These are phyloP conservation scores for Nectriaceae sp. DNA, from an alignment of 2,329 filamentous ascomycete species.

Conservation along the genomic window DNA sequence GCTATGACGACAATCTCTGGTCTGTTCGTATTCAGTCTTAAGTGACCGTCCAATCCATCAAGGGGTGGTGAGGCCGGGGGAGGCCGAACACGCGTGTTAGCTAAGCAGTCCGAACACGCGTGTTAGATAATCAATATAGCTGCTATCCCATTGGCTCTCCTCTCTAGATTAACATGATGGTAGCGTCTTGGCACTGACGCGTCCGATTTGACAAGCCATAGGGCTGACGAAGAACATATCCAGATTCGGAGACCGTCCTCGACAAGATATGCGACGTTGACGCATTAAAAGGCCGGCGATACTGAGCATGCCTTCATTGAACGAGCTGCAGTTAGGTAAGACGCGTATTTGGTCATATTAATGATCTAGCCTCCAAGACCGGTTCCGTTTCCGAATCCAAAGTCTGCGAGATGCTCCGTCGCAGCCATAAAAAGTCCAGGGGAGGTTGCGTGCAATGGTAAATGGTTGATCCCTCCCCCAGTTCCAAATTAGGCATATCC, in stretches of 20 bases:
- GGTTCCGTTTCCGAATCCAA: not conserved
- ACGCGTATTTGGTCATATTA: not conserved
- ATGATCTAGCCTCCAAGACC: not conserved
- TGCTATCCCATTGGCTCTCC: not conserved
- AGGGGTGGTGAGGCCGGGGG: no score
- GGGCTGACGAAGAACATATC: no score
- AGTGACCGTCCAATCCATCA: no score
- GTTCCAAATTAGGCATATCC: not conserved
- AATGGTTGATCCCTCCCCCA: not conserved
- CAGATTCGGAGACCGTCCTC: not conserved
- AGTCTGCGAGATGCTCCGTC: constrained; percentile 15
- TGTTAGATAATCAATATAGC: not conserved
- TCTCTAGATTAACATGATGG: not conserved
- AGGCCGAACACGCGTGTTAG: no score
- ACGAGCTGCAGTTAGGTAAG: not conserved
- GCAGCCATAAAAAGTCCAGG: constrained; percentile 20
- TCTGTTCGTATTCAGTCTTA: no score
- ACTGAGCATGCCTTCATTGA: not conserved
- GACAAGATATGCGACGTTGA: not conserved
- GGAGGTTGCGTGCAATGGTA: constrained; percentile 17
- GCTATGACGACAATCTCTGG: no score
- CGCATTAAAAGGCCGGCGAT: not conserved
- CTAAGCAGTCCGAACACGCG: not conserved
- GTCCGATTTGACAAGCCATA: not conserved
- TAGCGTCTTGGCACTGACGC: not conserved